Base-by-base conservation (phyloP, 805 yeast species). In the Ogataea naganishii region DNA sequence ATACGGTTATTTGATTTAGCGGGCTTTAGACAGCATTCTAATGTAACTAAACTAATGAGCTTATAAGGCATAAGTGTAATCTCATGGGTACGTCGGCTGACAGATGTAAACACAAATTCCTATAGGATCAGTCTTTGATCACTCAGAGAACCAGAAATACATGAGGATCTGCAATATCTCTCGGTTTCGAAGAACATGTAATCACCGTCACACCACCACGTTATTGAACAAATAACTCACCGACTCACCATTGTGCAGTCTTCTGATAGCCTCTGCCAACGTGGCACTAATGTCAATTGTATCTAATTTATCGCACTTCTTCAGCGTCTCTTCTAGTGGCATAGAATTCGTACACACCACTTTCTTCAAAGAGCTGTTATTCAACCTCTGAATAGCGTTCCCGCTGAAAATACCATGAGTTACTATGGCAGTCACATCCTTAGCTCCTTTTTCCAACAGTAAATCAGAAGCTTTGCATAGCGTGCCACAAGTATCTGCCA, bases 401-500 rank as follows among this genome's bases (percentile, higher is more conserved):
- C 94, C 94, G 17, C 92, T 78, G 48, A 89, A 77, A 23, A 89
- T 83, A 32, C 97, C 98, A 51, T 89, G 98, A 1, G 97, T 89
- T 8, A 89, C 96, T 29, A 92, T 80, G 9, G 97, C 95, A 39
- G 89, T 72, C 15, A 92, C 97, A 38, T 74, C 70, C 35, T 72
- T 66, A 4, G 98, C 97, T 18, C 86, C 83, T 41, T 84, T 76
- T 14, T 72, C 77, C 40, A 86, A 60, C 36, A 89, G 62, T 5
- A 88, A 75, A 38, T 89, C 94, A 8, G 95, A 89, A 1, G 97
- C 97, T 57, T 89, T 89, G 39, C 84, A 92, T 41, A 89, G 64
- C 3, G 98, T 89, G 23, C 98, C 97, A 60, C 97, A 89, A 5
- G 98, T 89, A 51, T 89, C 98, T 22, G 97, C 97, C 94, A 89